phyloP scores from a whole-genome alignment of 75 land plant species.

The Picea sitchensis region DNA sequence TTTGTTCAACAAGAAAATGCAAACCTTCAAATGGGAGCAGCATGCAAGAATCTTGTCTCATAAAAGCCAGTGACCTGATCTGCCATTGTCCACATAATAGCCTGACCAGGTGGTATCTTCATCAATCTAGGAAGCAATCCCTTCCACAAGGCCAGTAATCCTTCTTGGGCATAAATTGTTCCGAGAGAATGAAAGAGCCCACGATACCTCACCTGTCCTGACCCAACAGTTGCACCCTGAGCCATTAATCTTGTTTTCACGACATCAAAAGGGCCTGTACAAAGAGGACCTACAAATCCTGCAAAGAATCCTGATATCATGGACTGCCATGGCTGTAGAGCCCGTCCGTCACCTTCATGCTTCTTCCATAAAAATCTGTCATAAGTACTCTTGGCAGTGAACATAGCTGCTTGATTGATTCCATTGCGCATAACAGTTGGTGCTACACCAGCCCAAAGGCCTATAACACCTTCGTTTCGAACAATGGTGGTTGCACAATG shows the following conservation, averaged over 20 bases:
- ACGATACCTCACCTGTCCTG: slow-evolving; percentile 59
- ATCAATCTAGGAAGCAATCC: slow-evolving; percentile 92
- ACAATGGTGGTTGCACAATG: slow-evolving; percentile 88
- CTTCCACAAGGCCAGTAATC: slow-evolving; percentile 82
- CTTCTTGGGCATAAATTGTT: slow-evolving; percentile 87
- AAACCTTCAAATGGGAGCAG: too few species aligned
- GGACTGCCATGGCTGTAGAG: slow-evolving; percentile 95
- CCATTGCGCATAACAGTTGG: slow-evolving; percentile 99
- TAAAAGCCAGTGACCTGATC: slow-evolving; percentile 91
- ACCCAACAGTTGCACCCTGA: slow-evolving; percentile 43
- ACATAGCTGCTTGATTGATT: slow-evolving; percentile 98
- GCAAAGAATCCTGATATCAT: slow-evolving; percentile 99
- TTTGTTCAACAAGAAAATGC: too few species aligned
- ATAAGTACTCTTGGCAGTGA: slow-evolving; percentile 84
- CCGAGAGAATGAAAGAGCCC: slow-evolving; percentile 90
- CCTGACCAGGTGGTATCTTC: slow-evolving; percentile 99
- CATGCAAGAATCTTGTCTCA: slow-evolving; percentile 63
- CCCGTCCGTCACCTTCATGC: slow-evolving; percentile 86
- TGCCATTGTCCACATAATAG: slow-evolving; percentile 98
- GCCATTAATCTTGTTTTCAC: slow-evolving; percentile 99
- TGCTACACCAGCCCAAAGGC: slow-evolving; percentile 95
- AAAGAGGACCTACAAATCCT: slow-evolving; percentile 87
- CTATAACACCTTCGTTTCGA: slow-evolving; percentile 82
- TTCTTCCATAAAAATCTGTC: slow-evolving; percentile 84
- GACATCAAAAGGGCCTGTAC: slow-evolving; percentile 99